These are phyloP conservation scores for Leptographium lundbergii DNA, from an alignment of 2,329 filamentous ascomycete species.

Conservation along the genomic window DNA sequence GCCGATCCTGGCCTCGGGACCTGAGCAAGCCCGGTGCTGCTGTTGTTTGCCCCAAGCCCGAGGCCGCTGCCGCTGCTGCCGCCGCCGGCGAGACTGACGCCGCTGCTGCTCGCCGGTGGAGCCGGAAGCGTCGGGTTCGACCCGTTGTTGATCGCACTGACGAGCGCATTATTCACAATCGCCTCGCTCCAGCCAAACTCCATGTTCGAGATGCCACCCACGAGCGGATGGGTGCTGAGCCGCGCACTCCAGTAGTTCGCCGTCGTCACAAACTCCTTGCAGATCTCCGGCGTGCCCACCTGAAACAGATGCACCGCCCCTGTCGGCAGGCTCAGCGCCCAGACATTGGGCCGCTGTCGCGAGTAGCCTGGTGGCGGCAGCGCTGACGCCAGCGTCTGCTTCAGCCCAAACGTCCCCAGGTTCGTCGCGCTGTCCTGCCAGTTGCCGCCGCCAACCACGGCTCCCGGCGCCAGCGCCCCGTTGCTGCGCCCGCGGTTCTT, in stretches of 20 bases:
- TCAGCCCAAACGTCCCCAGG: slow-evolving; percentile 73
- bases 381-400: slow-evolving; percentile 82
- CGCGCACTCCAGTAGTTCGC: slow-evolving; percentile 97
- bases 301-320: slow-evolving; percentile 98
- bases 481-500: slow-evolving; percentile 46
- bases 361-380: slow-evolving; percentile 89
- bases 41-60: slow-evolving; percentile 11
- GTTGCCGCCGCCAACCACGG: slow-evolving; percentile 83
- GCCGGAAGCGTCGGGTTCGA: slow-evolving; percentile 14
- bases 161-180: slow-evolving; percentile 53
- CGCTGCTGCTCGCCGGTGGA: slow-evolving; percentile 11
- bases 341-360: slow-evolving; percentile 79
- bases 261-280: slow-evolving; percentile 84
- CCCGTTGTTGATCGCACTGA: slow-evolving; percentile 41
- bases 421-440: slow-evolving; percentile 96
- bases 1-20: slow-evolving; percentile 39
- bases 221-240: slow-evolving; percentile 81
- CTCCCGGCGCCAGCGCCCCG: slow-evolving; percentile 37
- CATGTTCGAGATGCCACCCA: slow-evolving; percentile 89
- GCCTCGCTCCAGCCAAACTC: slow-evolving; percentile 93
- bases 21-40: background rate
- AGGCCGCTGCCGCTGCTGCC: slow-evolving; percentile 4
- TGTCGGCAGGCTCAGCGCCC: slow-evolving; percentile 81
- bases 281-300: slow-evolving; percentile 87
- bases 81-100: slow-evolving; percentile 3